phyloP scores from a whole-genome alignment of 78 protist species.

The Capsaspora owczarzaki region DNA sequence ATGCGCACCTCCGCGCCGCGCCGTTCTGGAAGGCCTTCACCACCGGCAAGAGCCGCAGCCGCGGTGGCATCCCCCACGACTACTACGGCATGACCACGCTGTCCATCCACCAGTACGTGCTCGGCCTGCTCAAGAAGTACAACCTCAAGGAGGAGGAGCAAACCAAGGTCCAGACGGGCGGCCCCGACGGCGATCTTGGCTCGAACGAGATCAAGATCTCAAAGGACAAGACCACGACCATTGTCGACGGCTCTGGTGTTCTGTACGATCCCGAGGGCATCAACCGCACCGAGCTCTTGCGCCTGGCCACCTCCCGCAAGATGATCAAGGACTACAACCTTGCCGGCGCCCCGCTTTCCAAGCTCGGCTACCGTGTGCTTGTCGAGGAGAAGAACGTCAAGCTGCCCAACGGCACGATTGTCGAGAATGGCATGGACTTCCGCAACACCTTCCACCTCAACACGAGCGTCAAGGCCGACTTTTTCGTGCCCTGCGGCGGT shows the following conservation, averaged over 20 bases:
- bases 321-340: constrained; percentile 40
- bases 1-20: constrained; percentile 1
- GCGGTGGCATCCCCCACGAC: constrained; percentile 77
- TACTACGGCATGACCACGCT: constrained; percentile 84
- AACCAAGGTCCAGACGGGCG: constrained; percentile 81
- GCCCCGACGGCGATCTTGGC: constrained; percentile 90
- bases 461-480: constrained; percentile 18
- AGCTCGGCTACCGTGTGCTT: constrained; percentile 44
- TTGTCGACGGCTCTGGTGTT: constrained; percentile 76
- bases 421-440: constrained; percentile 59
- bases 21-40: constrained; percentile 49
- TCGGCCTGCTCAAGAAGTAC: constrained; percentile 36
- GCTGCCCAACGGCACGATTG: constrained; percentile 38
- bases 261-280: constrained; percentile 67
- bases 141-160: constrained; percentile 33
- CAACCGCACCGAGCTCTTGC: constrained; percentile 18
- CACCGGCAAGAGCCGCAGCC: constrained; percentile 32
- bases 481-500: constrained; percentile 91
- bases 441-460: constrained; percentile 69
- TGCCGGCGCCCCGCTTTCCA: too few relatives aligned
- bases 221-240: constrained; percentile 45
- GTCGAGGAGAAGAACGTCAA: constrained; percentile 7
- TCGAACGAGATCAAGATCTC: constrained; percentile 63
- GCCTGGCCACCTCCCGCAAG: constrained; percentile 51
- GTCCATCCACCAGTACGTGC: constrained; percentile 68